Evolutionary conservation across 2,329 filamentous ascomycete genomes (phyloP).

Genomic region (Aspergillus neoniger): DNA sequence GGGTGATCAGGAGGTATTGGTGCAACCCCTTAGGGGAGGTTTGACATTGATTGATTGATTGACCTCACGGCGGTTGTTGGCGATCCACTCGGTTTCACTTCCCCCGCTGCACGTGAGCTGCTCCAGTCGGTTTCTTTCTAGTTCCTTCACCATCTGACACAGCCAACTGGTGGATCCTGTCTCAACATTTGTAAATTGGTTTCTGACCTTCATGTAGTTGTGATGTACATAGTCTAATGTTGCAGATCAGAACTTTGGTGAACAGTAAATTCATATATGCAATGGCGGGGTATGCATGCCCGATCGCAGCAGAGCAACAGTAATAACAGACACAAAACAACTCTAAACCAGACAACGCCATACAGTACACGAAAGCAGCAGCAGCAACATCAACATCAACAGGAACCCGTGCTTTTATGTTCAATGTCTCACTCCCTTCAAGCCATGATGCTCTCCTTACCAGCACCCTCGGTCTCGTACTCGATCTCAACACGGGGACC

Average conservation of each 20-base stretch:
- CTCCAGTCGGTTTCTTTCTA: too few relatives aligned
- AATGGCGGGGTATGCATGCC: slow-evolving; percentile 40
- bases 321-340: slow-evolving; percentile 15
- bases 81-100: slow-evolving; percentile 8
- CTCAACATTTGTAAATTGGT: background rate
- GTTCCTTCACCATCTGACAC: background rate
- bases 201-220: too few relatives aligned
- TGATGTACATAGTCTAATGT: too few relatives aligned
- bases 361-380: slow-evolving; percentile 25
- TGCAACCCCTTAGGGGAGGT: slow-evolving; percentile 3
- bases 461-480: slow-evolving; percentile 70
- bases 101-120: slow-evolving; percentile 10
- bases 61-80: background rate
- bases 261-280: slow-evolving; percentile 29
- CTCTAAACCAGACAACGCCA: slow-evolving; percentile 34
- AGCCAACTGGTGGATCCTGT: slow-evolving; percentile 1
- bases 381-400: background rate
- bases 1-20: background rate
- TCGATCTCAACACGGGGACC: slow-evolving; percentile 71
- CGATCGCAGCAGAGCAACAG: slow-evolving; percentile 28
- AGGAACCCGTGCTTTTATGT: slow-evolving; percentile 17
- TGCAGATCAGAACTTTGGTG: background rate
- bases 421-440: slow-evolving; percentile 19
- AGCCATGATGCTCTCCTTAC: slow-evolving; percentile 51
- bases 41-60: slow-evolving; percentile 10